Conservation (phyloP, 768 basidiomycete species). For the Pisolithus sp. region DNA sequence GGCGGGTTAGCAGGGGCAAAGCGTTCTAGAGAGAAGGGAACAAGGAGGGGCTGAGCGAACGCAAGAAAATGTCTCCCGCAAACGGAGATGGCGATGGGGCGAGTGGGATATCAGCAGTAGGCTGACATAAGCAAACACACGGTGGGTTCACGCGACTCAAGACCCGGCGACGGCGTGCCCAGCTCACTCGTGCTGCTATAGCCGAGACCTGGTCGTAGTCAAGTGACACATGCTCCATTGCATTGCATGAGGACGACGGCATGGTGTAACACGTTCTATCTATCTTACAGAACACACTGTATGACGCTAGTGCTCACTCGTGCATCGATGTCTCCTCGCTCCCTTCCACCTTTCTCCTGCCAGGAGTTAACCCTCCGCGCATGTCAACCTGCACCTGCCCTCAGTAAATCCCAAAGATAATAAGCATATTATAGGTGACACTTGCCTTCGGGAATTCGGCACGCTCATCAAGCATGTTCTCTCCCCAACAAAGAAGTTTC, state of each 20-base stretch:
- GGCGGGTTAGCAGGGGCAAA: neutral
- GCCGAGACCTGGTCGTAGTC: neutral
- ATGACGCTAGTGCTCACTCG: conserved; percentile 10
- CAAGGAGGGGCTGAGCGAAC: neutral
- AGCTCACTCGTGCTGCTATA: too few relatives aligned
- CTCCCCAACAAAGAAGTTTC: conserved; percentile 85
- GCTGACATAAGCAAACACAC: neutral
- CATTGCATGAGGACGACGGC: neutral
- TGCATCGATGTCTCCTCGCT: conserved; percentile 18
- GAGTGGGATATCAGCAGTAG: neutral
- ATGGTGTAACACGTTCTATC: neutral
- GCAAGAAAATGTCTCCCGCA: neutral
- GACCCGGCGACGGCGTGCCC: too few relatives aligned
- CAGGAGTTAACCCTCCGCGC: conserved; percentile 16
- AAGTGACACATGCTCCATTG: neutral
- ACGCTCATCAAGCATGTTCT: conserved; percentile 67
- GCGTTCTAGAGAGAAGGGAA: neutral
- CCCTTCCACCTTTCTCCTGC: conserved; percentile 4
- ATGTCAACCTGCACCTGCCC: conserved; percentile 25
- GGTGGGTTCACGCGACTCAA: neutral
- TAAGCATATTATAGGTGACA: conserved; percentile 1
- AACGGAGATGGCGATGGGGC: neutral
- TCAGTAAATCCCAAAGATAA: conserved; percentile 21
- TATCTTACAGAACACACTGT: conserved; percentile 2
- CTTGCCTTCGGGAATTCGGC: conserved; percentile 76